Evolutionary conservation across 1,139 yeast species (phyloP), one percentile per base, ranked within the genome.

Genomic region (Barnettozyma hawaiiensis): DNA sequence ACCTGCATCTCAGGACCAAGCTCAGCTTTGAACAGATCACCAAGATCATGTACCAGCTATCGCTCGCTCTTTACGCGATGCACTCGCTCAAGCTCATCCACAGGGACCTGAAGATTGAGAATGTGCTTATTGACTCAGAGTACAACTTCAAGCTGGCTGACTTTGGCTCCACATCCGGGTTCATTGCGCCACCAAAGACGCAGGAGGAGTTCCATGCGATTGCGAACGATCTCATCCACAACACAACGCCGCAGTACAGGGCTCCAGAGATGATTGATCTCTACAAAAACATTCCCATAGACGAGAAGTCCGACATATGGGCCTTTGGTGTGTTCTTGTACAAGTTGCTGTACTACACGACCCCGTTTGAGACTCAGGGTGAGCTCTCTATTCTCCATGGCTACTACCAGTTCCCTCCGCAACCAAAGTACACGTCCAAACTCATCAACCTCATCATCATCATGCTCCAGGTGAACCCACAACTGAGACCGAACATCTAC

Each of bases 191-290:
- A 4, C 94, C 96, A 2, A 66, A 72, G 45, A 76, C 72, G 47
- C 71, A 78, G 8, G 78, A 76, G 46, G 95, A 85, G 56, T 70
- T 81, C 53, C 80, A 80, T 42, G 66, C 74, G 14, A 64, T 90
- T 37, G 85, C 85, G 50, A 86, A 85, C 52, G 97, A 92, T 58
- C 77, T 92, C 45, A 78, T 85, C 69, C 81, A 82, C 49, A 94
- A 92, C 62, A 92, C 98, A 0, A 92, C 98, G 2, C 96, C 97
- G n/a, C 98, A 92, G 62, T 92, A 92, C 63, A 72, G 98, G 52
- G 75, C 96, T 1, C 98, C 98, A 1, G 98, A 92, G 63, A 92
- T 92, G 98, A 75, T 94, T 42, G 97, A 92, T 63, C 71, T 92
- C 35, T 77, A 83, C 50, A 74, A 84, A 49, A 86, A 94, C 4